A percentile compares a stretch with the other conserved stretches of the same genome.
phyloP scores from a whole-genome alignment of 345 rosid genomes.

The Isatis tinctoria region DNA sequence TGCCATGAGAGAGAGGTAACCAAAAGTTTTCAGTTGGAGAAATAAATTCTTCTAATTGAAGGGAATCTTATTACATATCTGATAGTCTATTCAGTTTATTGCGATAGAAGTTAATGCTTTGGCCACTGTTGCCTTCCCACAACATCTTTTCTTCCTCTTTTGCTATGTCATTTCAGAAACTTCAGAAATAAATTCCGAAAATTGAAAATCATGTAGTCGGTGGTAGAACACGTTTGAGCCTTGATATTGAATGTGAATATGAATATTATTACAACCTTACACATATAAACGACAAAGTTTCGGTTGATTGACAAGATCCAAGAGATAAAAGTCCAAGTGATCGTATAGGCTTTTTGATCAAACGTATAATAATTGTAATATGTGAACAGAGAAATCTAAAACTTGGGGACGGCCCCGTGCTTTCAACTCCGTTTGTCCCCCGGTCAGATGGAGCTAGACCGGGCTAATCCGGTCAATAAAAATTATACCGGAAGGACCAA shows the following conservation, averaged over 20 bases:
- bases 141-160: neutral
- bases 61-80: neutral
- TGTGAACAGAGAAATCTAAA: neutral
- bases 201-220: constrained; percentile 12
- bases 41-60: neutral
- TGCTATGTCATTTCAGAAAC: neutral
- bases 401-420: neutral
- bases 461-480: neutral
- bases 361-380: neutral
- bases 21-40: constrained; percentile 5
- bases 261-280: neutral
- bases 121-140: constrained; percentile 17
- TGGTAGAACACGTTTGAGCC: constrained; percentile 6
- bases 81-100: neutral
- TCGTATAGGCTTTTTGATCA: neutral
- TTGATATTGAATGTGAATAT: neutral
- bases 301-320: constrained; percentile 28
- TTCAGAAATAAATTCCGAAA: neutral
- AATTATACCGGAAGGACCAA: neutral
- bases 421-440: constrained; percentile 2
- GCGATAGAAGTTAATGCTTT: constrained; percentile 21
- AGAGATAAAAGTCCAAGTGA: constrained; percentile 13
- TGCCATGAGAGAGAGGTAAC: constrained; percentile 26
- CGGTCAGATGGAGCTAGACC: neutral
- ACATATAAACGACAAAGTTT: constrained; percentile 10